Percentiles rank a stretch among this genome's conserved stretches.
These are phyloP conservation scores for Talaromyces trachyspermus DNA, from an alignment of 495 filamentous ascomycete genomes.

Conservation along the genomic window DNA sequence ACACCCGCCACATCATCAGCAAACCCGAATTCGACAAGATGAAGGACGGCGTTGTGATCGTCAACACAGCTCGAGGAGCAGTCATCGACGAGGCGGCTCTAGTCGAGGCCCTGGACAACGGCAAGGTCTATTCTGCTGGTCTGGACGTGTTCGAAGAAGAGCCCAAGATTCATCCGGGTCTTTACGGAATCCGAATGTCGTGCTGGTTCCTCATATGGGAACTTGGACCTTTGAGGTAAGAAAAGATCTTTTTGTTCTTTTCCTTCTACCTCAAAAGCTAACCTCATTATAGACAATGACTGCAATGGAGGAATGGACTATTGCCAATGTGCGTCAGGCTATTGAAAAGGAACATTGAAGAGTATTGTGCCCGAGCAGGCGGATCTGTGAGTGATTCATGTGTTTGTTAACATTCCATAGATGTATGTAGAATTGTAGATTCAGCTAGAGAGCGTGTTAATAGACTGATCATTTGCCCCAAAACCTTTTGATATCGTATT, in stretches of 20 bases:
- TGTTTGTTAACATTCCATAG: no score
- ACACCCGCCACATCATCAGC: constrained; percentile 61
- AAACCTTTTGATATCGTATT: no score
- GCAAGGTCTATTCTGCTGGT: constrained; percentile 53
- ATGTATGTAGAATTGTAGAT: no score
- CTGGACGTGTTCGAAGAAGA: constrained; percentile 68
- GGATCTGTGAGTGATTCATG: no score
- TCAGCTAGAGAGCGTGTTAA: no score
- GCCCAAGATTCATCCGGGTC: constrained; percentile 54
- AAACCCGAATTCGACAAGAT: constrained; percentile 55
- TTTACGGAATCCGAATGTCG: constrained; percentile 53
- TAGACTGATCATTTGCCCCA: no score
- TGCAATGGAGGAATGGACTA: constrained; percentile 58
- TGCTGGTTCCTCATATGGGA: constrained; percentile 64
- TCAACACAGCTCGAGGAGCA: constrained; percentile 64
- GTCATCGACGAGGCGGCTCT: constrained; percentile 67
- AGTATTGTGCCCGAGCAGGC: constrained; percentile 54
- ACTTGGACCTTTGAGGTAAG: constrained; percentile 59
- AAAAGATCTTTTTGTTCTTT: constrained; percentile 4
- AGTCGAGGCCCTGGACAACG: constrained; percentile 52
- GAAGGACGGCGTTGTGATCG: constrained; percentile 63
- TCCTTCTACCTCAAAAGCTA: neutral
- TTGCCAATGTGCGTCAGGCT: constrained; percentile 52
- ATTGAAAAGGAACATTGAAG: constrained; percentile 47
- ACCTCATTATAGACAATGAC: constrained; percentile 41